These are phyloP conservation scores for Bonnemaisonia californica DNA, from an alignment of 31 red algal species.

Conservation along the genomic window DNA sequence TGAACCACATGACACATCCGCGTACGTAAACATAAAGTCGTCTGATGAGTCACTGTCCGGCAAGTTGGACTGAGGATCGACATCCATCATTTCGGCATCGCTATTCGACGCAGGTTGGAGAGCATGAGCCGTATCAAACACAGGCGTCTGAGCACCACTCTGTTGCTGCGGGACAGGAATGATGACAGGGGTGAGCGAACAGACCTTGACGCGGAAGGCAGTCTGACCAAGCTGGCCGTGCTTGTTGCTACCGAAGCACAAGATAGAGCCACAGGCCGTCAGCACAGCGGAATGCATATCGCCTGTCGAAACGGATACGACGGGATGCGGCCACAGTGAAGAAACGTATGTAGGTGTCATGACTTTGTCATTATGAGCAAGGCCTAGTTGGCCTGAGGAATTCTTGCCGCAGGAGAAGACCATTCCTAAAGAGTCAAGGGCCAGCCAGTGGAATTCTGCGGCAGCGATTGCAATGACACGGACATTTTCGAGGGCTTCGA, in stretches of 20 bases:
- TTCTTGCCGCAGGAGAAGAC: constrained; percentile 73
- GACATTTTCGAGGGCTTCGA: constrained; percentile 27
- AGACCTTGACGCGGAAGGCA: constrained; percentile 50
- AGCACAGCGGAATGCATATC: constrained; percentile 79
- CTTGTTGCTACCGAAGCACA: constrained; percentile 86
- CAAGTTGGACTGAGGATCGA: neutral
- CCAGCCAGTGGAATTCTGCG: constrained; percentile 83
- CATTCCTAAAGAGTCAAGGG: constrained; percentile 54
- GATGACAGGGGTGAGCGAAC: constrained; percentile 45
- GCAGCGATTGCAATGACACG: constrained; percentile 62
- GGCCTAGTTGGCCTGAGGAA: constrained; percentile 59
- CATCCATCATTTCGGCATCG: constrained; percentile 1
- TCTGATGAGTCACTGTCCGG: neutral
- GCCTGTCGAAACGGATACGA: constrained; percentile 67
- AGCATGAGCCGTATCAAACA: neutral
- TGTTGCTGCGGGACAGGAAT: constrained; percentile 51
- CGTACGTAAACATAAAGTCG: constrained; percentile 1
- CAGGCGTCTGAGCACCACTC: constrained; percentile 9
- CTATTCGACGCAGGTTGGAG: neutral
- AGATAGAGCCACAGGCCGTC: constrained; percentile 62
- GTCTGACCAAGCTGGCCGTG: constrained; percentile 84
- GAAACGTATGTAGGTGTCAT: constrained; percentile 45
- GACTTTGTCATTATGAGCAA: constrained; percentile 36
- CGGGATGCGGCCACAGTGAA: constrained; percentile 71
- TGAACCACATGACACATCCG: constrained; percentile 49